Conservation (phyloP, 2,329 filamentous ascomycete genomes). For the Pseudogymnoascus sp. region DNA sequence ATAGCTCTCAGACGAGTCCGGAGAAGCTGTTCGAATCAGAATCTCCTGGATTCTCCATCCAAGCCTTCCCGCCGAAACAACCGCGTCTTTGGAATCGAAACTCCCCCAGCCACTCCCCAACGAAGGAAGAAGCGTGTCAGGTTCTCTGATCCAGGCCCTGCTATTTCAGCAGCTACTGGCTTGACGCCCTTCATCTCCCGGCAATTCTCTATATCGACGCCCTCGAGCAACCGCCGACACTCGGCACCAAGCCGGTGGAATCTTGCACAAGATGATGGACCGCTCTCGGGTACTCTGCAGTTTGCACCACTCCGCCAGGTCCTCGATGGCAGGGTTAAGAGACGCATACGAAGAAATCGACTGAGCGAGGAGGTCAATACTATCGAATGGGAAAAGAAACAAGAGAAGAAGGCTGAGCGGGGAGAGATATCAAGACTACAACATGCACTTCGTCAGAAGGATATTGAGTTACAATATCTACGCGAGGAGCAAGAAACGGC, state of each 20-base stretch:
- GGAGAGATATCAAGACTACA: slow-evolving; percentile 43
- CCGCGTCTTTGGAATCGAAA: slow-evolving; percentile 34
- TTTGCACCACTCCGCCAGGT: slow-evolving; percentile 46
- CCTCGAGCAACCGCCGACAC: slow-evolving; percentile 36
- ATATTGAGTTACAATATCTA: slow-evolving; percentile 25
- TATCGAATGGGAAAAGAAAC: slow-evolving; percentile 40
- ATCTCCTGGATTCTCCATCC: neutral
- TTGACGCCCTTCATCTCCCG: slow-evolving; percentile 51
- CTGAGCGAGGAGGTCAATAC: slow-evolving; percentile 51
- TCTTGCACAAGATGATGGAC: slow-evolving; percentile 16
- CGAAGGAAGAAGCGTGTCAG: slow-evolving; percentile 42
- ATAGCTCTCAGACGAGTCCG: neutral
- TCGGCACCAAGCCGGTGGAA: slow-evolving; percentile 33
- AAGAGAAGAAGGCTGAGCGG: slow-evolving; percentile 31
- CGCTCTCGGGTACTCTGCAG: slow-evolving; percentile 33
- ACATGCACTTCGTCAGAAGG: slow-evolving; percentile 33
- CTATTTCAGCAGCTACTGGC: slow-evolving; percentile 36
- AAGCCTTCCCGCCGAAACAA: slow-evolving; percentile 44
- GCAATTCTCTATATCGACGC: slow-evolving; percentile 33
- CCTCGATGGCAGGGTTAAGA: slow-evolving; percentile 48
- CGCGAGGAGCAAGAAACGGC: slow-evolving; percentile 23
- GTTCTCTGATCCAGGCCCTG: slow-evolving; percentile 49
- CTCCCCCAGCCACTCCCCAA: slow-evolving; percentile 24
- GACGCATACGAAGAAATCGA: slow-evolving; percentile 47
- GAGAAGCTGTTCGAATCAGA: neutral